These are phyloP conservation scores for Trichomonascaceae sp. DNA, from an alignment of 1,139 yeast genomes.

Conservation along the genomic window DNA sequence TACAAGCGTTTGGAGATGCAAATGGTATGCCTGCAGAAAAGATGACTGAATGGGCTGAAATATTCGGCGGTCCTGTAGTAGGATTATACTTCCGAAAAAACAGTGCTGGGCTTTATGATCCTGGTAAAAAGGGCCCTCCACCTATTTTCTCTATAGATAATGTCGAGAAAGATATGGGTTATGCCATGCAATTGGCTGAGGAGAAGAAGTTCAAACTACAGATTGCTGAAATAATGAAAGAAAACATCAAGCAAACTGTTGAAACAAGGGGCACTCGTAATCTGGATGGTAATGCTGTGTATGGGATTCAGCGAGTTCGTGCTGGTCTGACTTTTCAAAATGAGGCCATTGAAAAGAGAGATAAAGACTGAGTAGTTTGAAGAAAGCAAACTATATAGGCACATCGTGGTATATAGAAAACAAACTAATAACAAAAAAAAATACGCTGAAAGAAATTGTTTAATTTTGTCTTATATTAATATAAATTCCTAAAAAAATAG, in stretches of 20 bases:
- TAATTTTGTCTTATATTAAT: too few species aligned
- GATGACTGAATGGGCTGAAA: constrained; percentile 20
- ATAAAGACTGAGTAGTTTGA: constrained; percentile 2
- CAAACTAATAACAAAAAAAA: too few species aligned
- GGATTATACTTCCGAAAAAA: constrained; percentile 21
- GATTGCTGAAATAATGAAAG: constrained; percentile 18
- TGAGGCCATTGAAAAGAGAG: constrained; percentile 21
- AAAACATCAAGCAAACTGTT: constrained; percentile 19
- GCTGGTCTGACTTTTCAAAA: constrained; percentile 28
- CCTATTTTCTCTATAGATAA: constrained; percentile 25
- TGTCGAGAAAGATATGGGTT: constrained; percentile 26
- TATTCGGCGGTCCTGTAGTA: constrained; percentile 20
- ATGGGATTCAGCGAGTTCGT: constrained; percentile 25
- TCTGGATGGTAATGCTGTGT: constrained; percentile 28
- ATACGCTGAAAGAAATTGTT: too few species aligned
- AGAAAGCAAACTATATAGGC: not conserved
- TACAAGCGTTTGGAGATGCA: constrained; percentile 25
- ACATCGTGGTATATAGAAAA: too few species aligned
- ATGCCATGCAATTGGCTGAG: constrained; percentile 23
- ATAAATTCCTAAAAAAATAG: constrained; percentile 18
- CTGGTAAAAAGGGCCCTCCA: constrained; percentile 18
- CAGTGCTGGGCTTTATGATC: constrained; percentile 19
- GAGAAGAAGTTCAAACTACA: constrained; percentile 20
- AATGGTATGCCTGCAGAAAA: constrained; percentile 21
- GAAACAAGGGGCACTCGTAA: constrained; percentile 19